phyloP scores from a whole-genome alignment of 2,329 filamentous ascomycete genomes.

The Colletotrichum chrysophilum region DNA sequence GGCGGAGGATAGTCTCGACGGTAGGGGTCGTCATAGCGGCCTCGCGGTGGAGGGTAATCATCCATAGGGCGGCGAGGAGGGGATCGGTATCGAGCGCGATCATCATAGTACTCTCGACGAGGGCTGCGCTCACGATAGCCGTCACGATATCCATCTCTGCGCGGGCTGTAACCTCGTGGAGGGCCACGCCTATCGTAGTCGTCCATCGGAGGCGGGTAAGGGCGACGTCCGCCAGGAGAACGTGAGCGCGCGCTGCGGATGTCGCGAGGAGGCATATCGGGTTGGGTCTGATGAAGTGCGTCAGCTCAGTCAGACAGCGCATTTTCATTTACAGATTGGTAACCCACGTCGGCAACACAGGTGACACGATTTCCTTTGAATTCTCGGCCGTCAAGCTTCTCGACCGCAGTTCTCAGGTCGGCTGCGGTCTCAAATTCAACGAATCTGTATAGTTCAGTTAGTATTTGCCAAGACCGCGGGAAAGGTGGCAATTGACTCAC shows the following conservation, averaged over 20 bases:
- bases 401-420: slow-evolving; percentile 88
- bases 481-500: slow-evolving; percentile 56
- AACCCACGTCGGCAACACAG: slow-evolving; percentile 84
- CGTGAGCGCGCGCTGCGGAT: slow-evolving; percentile 77
- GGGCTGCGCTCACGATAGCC: slow-evolving; percentile 90
- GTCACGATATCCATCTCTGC: slow-evolving; percentile 67
- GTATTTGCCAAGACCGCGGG: not conserved
- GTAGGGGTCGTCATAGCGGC: slow-evolving; percentile 80
- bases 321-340: not conserved
- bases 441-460: slow-evolving; percentile 64
- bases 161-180: slow-evolving; percentile 83
- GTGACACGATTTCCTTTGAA: slow-evolving; percentile 90
- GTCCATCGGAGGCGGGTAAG: slow-evolving; percentile 71
- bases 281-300: slow-evolving; percentile 66
- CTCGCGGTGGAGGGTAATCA: slow-evolving; percentile 73
- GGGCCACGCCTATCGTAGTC: slow-evolving; percentile 86
- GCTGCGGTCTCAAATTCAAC: slow-evolving; percentile 96
- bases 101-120: slow-evolving; percentile 87
- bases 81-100: slow-evolving; percentile 80
- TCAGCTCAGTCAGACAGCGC: not conserved
- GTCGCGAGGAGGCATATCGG: slow-evolving; percentile 74
- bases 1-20: slow-evolving; percentile 71
- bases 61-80: slow-evolving; percentile 80
- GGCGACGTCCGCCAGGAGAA: slow-evolving; percentile 71
- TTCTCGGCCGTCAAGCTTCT: slow-evolving; percentile 91